Base-by-base conservation (phyloP, 2,329 filamentous ascomycete species). In the Fusarium algeriense region DNA sequence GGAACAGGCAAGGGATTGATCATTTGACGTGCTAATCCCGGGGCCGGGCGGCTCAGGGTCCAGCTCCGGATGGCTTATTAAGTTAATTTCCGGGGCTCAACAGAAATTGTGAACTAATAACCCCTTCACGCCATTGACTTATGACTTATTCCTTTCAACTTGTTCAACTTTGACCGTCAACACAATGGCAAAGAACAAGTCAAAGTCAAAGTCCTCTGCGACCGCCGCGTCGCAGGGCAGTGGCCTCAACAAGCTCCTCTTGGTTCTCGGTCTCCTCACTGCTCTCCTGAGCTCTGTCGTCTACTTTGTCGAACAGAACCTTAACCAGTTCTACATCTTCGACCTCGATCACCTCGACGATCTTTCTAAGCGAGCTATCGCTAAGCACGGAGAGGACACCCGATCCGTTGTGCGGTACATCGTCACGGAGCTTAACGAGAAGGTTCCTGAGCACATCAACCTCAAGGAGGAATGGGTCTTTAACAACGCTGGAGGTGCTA, bases 401-500 rank as follows among this genome's bases (percentile, higher is more conserved):
- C 81, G 85, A 62, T 85, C 85, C 60, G 87, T 94, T 13, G 91
- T 94, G 66, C 78, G 86, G 71, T 90, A 88, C 82, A 94, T 97
- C 73, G 89, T 93, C 55, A 78, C 83, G 66, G 90, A 93, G 82
- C 86, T 97, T 60, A 84, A 85, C 73, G 78, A 78, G 50, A 87
- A 85, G 75, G 75, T 83, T 78, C 79, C 82, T 54, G 75, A 77
- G 53, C 83, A 93, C 80, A 78, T 95, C 78, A 94, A 92, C 83
- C 79, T 88, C 60, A 84, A 91, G 64, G 89, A 95, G 83, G 92
- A 95, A 81, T 97, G 93, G 93, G 86, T 97, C 48, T 95, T 97
- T 77, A 97, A 97, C 86, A 97, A 97, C 78, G 93, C 93, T 55
- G 94, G 94, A 56, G 94, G 94, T 70, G 93, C 93, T 56, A 97